phyloP scores from a whole-genome alignment of 1,284 basidiomycete species.

The Sanguinoderma infundibulare region DNA sequence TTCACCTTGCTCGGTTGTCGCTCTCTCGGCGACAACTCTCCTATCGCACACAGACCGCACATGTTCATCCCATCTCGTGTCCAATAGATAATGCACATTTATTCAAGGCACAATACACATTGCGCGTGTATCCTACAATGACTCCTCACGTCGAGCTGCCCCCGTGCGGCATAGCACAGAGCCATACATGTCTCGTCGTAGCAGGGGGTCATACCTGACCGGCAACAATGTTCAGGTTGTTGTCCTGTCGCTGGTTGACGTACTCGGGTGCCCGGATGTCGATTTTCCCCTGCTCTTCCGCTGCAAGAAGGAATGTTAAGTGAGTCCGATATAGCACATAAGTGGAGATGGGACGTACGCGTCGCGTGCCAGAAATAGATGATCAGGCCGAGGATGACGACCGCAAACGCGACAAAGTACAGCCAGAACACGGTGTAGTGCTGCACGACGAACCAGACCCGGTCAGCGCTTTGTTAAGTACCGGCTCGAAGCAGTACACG shows the following conservation, averaged over 20 bases:
- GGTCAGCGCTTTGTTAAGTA: too few relatives aligned
- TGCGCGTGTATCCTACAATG: not conserved
- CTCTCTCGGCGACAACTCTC: not conserved
- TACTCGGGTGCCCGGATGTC: constrained; percentile 68
- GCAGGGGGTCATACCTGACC: constrained; percentile 30
- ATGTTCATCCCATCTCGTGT: not conserved
- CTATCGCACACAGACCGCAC: not conserved
- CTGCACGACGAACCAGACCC: constrained; percentile 42
- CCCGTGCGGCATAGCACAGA: not conserved
- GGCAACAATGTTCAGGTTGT: constrained; percentile 21
- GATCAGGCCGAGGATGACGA: constrained; percentile 74
- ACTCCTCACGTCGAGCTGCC: not conserved
- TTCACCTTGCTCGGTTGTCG: not conserved
- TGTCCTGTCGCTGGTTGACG: constrained; percentile 41
- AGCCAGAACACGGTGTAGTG: constrained; percentile 83
- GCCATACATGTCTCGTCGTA: not conserved
- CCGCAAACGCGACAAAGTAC: constrained; percentile 76
- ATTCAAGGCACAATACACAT: not conserved
- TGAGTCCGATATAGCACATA: not conserved
- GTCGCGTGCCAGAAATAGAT: constrained; percentile 84
- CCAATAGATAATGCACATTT: not conserved
- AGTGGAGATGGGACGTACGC: constrained; percentile 53
- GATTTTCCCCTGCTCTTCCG: constrained; percentile 76
- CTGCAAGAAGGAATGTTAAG: constrained; percentile 46
- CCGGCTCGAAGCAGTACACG: not conserved